Evolutionary conservation across 192 early-diverging fungal species (phyloP), one percentile per base, ranked within the genome.

Genomic region (Rhizoclosmatium globosum): DNA sequence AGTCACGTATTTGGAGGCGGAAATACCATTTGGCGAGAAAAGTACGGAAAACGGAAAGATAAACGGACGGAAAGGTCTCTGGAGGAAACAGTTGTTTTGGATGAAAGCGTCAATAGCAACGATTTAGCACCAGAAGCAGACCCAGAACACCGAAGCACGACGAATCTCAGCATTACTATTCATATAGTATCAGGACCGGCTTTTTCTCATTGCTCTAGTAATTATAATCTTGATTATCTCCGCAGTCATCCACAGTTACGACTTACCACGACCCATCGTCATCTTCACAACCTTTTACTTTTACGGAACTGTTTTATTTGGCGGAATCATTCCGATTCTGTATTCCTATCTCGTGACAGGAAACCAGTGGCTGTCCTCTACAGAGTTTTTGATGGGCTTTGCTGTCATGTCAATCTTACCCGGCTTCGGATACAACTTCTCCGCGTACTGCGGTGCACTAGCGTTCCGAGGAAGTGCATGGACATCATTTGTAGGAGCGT

Each of bases 401-500:
- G 91, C 91, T n/a, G 62, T 92, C 41, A 90, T 91, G 42, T 87
- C 91, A 61, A 81, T 83, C 53, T 68, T 84, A 76, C 83, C 83
- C 11, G 83, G 82, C 81, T 92, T 90, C 43, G 92, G 90, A 62
- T 93, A 93, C 81, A 93, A 93, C 73, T 89, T 93, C 57, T 87
- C 89, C 1, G 89, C 88, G 19, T 93, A 84, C 65, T 85, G 89
- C 67, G 92, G 92, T 4, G 91, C 89, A 1, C 83, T 92, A 0
- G 82, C 89, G 0, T 76, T 91, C 57, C 81, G 88, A 7, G 66
- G 75, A 39, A 79, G 73, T 9, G 79, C 70, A 0, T 3, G 47
- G 45, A 81, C 80, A 1, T 67, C 71, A 9, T 64, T 91, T 50
- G 73, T 80, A 2, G 91, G 91, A 6, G 88, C 87, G 1, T 23